These are phyloP conservation scores for Myrica gale DNA, from an alignment of 306 rosid species.

Conservation along the genomic window DNA sequence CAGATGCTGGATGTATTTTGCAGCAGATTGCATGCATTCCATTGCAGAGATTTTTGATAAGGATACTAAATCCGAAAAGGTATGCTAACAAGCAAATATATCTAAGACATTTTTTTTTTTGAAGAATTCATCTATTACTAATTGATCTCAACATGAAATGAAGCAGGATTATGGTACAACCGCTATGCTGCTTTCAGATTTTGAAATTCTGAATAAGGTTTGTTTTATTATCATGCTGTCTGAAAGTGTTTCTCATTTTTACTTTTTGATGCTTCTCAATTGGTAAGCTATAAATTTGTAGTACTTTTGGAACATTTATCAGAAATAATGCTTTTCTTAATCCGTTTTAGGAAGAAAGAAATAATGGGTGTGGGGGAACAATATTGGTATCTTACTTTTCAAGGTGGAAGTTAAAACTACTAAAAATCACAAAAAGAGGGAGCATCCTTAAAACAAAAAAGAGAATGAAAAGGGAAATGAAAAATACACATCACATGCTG, in stretches of 20 bases:
- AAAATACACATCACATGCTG: not conserved
- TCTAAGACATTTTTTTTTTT: not conserved
- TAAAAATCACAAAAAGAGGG: not conserved
- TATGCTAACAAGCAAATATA: constrained; percentile 24
- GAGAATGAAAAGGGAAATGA: not conserved
- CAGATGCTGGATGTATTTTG: constrained; percentile 96
- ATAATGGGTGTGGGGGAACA: not conserved
- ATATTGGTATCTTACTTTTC: not conserved
- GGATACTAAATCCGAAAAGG: constrained; percentile 53
- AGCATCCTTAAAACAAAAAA: not conserved
- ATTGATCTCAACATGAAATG: constrained; percentile 26
- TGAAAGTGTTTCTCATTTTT: constrained; percentile 21
- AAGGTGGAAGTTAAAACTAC: not conserved
- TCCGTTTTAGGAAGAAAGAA: not conserved
- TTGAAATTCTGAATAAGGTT: constrained; percentile 81
- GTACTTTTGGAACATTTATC: not conserved
- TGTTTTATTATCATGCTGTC: constrained; percentile 18
- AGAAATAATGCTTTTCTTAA: not conserved
- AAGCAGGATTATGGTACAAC: constrained; percentile 68
- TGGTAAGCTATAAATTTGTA: not conserved
- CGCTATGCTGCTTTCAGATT: constrained; percentile 63
- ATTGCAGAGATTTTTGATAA: constrained; percentile 56
- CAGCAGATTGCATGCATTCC: constrained; percentile 84
- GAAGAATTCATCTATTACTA: constrained; percentile 8
- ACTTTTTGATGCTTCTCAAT: constrained; percentile 22